Evolutionary conservation across 768 basidiomycete species (phyloP).

Genomic region (Daedalea quercina): DNA sequence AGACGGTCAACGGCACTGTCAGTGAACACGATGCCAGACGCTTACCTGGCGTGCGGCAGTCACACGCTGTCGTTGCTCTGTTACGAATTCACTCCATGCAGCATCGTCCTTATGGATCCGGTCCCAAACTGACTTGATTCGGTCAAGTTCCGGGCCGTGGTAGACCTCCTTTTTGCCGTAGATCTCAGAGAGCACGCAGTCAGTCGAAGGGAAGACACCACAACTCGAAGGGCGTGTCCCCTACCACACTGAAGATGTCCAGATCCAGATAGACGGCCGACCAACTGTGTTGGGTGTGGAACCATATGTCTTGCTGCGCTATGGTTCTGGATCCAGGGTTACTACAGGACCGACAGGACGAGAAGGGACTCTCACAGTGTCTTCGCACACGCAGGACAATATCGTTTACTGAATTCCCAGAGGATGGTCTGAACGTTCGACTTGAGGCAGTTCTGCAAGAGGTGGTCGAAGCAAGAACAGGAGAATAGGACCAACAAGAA

Average conservation of each 20-base stretch:
- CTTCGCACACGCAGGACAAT: constrained; percentile 10
- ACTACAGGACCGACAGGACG: background rate
- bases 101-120: background rate
- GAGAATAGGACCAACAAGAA: background rate
- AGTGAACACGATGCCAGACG: background rate
- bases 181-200: background rate
- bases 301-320: too few species aligned
- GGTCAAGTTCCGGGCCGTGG: background rate
- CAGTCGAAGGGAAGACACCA: too few species aligned
- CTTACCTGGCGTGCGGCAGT: background rate
- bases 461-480: background rate
- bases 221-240: too few species aligned
- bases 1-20: background rate
- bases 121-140: background rate
- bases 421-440: constrained; percentile 4
- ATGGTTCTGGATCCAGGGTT: background rate
- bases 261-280: too few species aligned
- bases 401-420: constrained; percentile 8
- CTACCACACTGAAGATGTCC: too few species aligned
- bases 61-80: background rate
- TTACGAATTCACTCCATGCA: background rate
- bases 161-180: background rate
- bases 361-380: background rate
- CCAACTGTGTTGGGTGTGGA: background rate
- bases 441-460: constrained; percentile 9